phyloP scores from a whole-genome alignment of 352 stramenopile species.

The Globisporangium megalacanthum region DNA sequence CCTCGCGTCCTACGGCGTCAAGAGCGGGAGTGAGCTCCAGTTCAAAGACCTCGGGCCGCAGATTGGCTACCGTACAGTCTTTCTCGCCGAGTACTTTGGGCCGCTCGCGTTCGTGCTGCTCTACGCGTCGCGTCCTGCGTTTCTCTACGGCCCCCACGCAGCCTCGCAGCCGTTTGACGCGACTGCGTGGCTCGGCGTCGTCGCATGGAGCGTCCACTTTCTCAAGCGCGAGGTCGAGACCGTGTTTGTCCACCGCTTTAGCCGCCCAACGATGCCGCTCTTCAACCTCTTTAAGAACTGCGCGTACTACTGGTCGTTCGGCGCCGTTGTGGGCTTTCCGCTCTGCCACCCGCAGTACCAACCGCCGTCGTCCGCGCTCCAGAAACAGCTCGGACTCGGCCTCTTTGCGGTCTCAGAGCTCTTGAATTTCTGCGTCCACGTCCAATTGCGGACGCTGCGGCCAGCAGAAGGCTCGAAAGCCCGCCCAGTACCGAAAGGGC shows the following conservation, averaged over 20 bases:
- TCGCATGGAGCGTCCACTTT: slow-evolving; percentile 78
- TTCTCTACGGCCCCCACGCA: slow-evolving; percentile 60
- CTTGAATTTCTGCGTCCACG: slow-evolving; percentile 80
- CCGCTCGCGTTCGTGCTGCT: slow-evolving; percentile 82
- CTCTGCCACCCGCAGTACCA: slow-evolving; percentile 74
- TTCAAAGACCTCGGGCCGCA: slow-evolving; percentile 83
- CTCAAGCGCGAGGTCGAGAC: slow-evolving; percentile 86
- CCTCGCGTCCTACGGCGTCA: slow-evolving; percentile 52
- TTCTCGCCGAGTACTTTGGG: slow-evolving; percentile 82
- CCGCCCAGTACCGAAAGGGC: slow-evolving; percentile 60
- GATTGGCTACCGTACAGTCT: slow-evolving; percentile 87
- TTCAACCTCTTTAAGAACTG: slow-evolving; percentile 90
- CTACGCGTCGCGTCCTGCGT: slow-evolving; percentile 58
- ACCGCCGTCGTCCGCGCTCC: slow-evolving; percentile 36
- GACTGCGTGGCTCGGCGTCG: slow-evolving; percentile 50
- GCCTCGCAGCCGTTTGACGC: slow-evolving; percentile 27
- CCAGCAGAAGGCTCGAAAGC: slow-evolving; percentile 69
- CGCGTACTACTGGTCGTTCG: slow-evolving; percentile 86
- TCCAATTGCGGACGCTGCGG: slow-evolving; percentile 79
- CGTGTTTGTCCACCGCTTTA: slow-evolving; percentile 88
- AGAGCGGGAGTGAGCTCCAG: slow-evolving; percentile 39
- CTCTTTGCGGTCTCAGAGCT: slow-evolving; percentile 74
- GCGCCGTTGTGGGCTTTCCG: slow-evolving; percentile 76
- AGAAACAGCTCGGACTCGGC: slow-evolving; percentile 50
- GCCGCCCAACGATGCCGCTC: slow-evolving; percentile 81